These are phyloP conservation scores for Macrophomina tecta DNA, from an alignment of 2,329 filamentous ascomycete genomes.

Conservation along the genomic window DNA sequence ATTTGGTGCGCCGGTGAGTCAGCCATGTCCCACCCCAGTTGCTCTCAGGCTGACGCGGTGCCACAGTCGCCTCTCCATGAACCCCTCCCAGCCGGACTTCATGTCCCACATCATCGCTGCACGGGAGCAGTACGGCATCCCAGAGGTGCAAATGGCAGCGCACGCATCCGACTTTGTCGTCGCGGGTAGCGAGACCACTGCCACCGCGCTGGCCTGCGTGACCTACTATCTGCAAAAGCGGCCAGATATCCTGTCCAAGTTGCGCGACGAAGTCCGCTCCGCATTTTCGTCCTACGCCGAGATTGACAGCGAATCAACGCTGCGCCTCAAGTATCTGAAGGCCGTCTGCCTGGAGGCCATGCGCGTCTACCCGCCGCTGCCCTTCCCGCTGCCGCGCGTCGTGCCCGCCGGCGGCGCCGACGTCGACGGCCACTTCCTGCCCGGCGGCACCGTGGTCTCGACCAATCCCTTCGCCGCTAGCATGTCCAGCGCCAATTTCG, in stretches of 20 bases:
- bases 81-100: too few species aligned
- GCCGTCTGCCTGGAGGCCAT: constrained; percentile 32
- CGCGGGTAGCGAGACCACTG: constrained; percentile 48
- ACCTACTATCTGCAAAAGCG: constrained; percentile 45
- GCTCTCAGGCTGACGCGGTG: too few species aligned
- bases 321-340: constrained; percentile 3
- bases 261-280: constrained; percentile 40
- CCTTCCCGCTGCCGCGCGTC: constrained; percentile 22
- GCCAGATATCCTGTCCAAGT: constrained; percentile 38
- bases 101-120: background rate
- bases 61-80: too few species aligned
- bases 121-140: background rate
- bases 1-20: too few species aligned
- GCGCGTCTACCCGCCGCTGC: constrained; percentile 30
- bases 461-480: constrained; percentile 32
- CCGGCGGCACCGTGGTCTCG: constrained; percentile 33
- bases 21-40: too few species aligned
- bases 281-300: constrained; percentile 5
- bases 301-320: constrained; percentile 29
- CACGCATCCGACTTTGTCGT: constrained; percentile 36
- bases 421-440: constrained; percentile 30
- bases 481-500: constrained; percentile 34
- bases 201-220: constrained; percentile 37
- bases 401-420: constrained; percentile 28
- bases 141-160: constrained; percentile 32